Evolutionary conservation across 148 eudicot genomes (phyloP).

Genomic region (Arctostaphylos glauca): DNA sequence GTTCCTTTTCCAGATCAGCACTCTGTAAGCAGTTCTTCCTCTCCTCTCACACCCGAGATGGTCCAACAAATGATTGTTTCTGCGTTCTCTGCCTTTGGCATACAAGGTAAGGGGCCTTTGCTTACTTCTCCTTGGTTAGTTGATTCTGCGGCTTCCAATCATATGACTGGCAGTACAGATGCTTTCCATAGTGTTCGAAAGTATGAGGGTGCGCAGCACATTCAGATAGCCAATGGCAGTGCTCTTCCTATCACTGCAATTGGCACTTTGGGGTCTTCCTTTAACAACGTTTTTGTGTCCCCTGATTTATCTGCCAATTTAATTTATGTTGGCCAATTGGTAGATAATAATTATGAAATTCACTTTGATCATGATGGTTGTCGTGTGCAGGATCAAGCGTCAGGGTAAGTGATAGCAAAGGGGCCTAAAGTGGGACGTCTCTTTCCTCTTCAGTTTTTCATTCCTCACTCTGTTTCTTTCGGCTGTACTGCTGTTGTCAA

Average conservation of each 20-base stretch:
- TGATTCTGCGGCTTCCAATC: not conserved
- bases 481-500: not conserved
- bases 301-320: not conserved
- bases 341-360: slow-evolving; percentile 12
- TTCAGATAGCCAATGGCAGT: slow-evolving; percentile 14
- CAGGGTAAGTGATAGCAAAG: slow-evolving; percentile 8
- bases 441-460: slow-evolving; percentile 7
- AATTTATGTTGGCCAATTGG: slow-evolving; percentile 18
- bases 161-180: not conserved
- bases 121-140: not conserved
- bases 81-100: not conserved
- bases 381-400: slow-evolving; percentile 20
- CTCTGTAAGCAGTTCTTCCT: not conserved
- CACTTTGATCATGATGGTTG: slow-evolving; percentile 18
- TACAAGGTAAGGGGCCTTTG: not conserved
- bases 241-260: not conserved
- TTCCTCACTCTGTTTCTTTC: not conserved
- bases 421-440: slow-evolving; percentile 19
- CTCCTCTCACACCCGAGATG: not conserved
- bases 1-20: not conserved
- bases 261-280: not conserved
- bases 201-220: not conserved
- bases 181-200: not conserved
- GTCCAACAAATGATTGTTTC: not conserved
- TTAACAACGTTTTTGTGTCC: not conserved